Evolutionary conservation across 805 yeast genomes (phyloP).

Genomic region (Suhomyces sp.): DNA sequence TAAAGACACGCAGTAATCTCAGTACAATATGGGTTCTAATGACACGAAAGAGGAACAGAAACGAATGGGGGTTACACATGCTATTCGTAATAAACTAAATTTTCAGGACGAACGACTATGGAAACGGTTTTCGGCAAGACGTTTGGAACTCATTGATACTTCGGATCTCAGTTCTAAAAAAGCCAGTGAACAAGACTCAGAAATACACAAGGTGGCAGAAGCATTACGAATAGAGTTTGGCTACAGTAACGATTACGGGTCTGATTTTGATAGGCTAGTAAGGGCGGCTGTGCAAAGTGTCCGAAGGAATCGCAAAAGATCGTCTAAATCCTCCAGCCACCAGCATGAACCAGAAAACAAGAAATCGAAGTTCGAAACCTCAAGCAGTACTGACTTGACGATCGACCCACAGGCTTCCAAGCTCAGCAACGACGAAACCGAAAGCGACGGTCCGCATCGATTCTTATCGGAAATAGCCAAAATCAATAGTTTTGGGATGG

Average conservation of each 20-base stretch:
- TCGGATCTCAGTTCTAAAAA: conserved; percentile 61
- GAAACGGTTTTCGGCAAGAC: conserved; percentile 87
- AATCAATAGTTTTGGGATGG: conserved; percentile 32
- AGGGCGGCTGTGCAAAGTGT: conserved; percentile 93
- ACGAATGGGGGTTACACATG: conserved; percentile 52
- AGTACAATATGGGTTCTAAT: not conserved
- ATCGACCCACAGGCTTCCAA: conserved; percentile 3
- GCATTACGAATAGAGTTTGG: conserved; percentile 75
- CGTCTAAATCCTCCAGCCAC: conserved; percentile 28
- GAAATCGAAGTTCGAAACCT: not conserved
- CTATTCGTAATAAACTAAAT: conserved; percentile 59
- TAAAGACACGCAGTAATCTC: not conserved
- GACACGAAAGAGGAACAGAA: conserved; percentile 9
- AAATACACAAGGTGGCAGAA: conserved; percentile 74
- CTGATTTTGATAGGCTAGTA: conserved; percentile 85
- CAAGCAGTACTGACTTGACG: not conserved
- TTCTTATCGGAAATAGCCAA: conserved; percentile 37
- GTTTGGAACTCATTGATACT: conserved; percentile 84
- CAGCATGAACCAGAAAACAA: conserved; percentile 6
- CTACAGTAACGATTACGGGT: conserved; percentile 53
- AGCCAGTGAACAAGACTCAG: conserved; percentile 90
- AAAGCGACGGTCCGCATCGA: not conserved
- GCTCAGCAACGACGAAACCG: conserved; percentile 1
- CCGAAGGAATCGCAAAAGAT: conserved; percentile 78
- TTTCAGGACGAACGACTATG: conserved; percentile 81